phyloP scores from a whole-genome alignment of 257 asterid species.

The Marsdenia floribunda region DNA sequence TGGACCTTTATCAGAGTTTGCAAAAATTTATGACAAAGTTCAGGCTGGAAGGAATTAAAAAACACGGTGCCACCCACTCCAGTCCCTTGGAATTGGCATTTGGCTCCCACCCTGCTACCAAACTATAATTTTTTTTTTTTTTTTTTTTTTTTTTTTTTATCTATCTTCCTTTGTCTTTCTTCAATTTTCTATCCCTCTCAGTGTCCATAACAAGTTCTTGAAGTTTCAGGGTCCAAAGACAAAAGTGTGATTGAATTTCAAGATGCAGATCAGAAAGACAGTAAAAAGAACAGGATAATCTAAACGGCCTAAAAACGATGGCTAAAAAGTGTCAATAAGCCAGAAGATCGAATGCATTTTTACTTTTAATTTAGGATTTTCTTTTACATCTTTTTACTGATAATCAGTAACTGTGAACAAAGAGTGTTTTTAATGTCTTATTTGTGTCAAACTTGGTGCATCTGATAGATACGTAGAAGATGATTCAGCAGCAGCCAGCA shows the following conservation, averaged over 20 bases:
- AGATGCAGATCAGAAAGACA: not conserved
- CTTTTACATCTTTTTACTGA: not conserved
- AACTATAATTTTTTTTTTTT: too few relatives aligned
- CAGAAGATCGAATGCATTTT: not conserved
- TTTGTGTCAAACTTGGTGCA: not conserved
- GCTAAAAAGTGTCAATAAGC: not conserved
- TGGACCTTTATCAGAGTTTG: not conserved
- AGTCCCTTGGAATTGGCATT: too few relatives aligned
- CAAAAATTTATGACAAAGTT: not conserved
- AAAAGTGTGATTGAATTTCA: too few relatives aligned
- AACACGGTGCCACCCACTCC: not conserved
- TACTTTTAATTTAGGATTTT: not conserved
- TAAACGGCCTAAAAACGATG: not conserved
- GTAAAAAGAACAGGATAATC: too few relatives aligned
- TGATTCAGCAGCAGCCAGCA: not conserved
- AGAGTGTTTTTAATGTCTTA: not conserved
- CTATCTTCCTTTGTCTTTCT: too few relatives aligned
- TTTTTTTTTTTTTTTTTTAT: too few relatives aligned
- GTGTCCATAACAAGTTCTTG: not conserved
- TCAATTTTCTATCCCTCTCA: too few relatives aligned
- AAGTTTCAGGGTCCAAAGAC: not conserved
- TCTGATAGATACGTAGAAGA: not conserved
- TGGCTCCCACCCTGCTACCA: too few relatives aligned
- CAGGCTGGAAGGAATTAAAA: not conserved
- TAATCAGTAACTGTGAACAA: not conserved